phyloP scores from a whole-genome alignment of 805 yeast genomes.

The Wickerhamiella qilinensis region DNA sequence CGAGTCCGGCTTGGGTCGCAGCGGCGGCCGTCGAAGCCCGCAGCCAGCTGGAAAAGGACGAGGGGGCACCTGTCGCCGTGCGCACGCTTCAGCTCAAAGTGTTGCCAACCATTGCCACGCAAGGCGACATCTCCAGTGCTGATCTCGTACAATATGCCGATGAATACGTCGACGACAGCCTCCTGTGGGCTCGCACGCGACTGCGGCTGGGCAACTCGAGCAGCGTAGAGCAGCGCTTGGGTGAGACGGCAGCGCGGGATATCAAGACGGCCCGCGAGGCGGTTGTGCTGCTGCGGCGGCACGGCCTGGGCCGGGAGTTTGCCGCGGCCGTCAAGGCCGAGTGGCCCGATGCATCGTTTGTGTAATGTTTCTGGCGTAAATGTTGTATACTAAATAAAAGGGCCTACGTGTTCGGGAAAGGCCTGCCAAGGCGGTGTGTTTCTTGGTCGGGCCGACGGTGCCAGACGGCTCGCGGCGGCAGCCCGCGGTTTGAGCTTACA shows the following conservation, averaged over 20 bases:
- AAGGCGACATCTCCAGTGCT: slow-evolving; percentile 13
- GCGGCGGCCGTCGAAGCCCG: slow-evolving; percentile 23
- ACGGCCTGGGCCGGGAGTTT: slow-evolving; percentile 6
- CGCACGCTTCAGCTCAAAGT: slow-evolving; percentile 21
- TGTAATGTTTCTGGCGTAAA: background rate
- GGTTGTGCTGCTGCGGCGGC: slow-evolving; percentile 6
- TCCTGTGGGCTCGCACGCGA: slow-evolving; percentile 18
- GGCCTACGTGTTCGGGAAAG: too few species aligned
- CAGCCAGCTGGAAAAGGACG: slow-evolving; percentile 23
- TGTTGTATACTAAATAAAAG: too few species aligned
- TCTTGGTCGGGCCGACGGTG: too few species aligned
- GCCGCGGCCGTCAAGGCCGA: slow-evolving; percentile 6
- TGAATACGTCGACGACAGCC: slow-evolving; percentile 10
- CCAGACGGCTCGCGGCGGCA: too few species aligned
- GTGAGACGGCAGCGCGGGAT: slow-evolving; percentile 1
- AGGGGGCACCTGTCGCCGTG: slow-evolving; percentile 27
- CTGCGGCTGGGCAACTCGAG: slow-evolving; percentile 7
- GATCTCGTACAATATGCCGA: slow-evolving; percentile 15
- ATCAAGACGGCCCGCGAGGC: slow-evolving; percentile 3
- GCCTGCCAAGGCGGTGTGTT: too few species aligned
- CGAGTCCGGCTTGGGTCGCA: slow-evolving; percentile 14
- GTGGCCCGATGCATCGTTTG: slow-evolving; percentile 11
- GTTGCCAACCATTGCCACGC: slow-evolving; percentile 13
- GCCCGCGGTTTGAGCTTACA: background rate
- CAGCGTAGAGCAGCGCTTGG: slow-evolving; percentile 8